phyloP scores from a whole-genome alignment of 1,139 yeast genomes.

The Casaregolazyma lundiana region DNA sequence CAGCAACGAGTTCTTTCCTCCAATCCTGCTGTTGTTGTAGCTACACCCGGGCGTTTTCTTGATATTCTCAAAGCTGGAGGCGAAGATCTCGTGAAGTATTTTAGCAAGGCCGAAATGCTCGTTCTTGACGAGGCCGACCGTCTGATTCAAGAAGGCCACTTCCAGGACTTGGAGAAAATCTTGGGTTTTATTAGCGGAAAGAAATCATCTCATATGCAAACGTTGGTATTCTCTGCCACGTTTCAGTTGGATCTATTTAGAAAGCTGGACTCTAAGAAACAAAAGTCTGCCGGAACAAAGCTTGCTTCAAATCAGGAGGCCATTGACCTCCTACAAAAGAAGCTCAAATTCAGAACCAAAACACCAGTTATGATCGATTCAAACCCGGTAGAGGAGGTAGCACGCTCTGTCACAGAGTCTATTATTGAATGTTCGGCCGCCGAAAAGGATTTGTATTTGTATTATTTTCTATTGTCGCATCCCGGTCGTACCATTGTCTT shows the following conservation, averaged over 20 bases:
- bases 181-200: constrained; percentile 46
- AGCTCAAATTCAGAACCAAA: constrained; percentile 33
- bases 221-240: constrained; percentile 91
- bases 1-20: constrained; percentile 74
- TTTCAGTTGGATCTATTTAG: constrained; percentile 79
- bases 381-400: constrained; percentile 79
- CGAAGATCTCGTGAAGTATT: constrained; percentile 40
- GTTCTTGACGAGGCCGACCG: constrained; percentile 98
- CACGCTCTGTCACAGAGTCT: constrained; percentile 75
- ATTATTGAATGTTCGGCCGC: constrained; percentile 86
- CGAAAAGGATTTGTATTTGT: constrained; percentile 85
- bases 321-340: constrained; percentile 33
- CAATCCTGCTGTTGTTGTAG: constrained; percentile 80
- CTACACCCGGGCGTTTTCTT: constrained; percentile 92
- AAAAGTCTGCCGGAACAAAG: constrained; percentile 23
- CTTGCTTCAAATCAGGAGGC: constrained; percentile 34
- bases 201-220: constrained; percentile 54
- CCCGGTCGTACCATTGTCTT: constrained; percentile 90
- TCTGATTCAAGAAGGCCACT: constrained; percentile 91
- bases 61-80: constrained; percentile 67
- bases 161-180: constrained; percentile 84
- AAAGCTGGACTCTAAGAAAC: constrained; percentile 50
- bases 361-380: constrained; percentile 68
- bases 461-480: constrained; percentile 79
- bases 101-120: constrained; percentile 61